phyloP scores from a whole-genome alignment of 2,329 filamentous ascomycete genomes.

The Gyromitra esculenta region DNA sequence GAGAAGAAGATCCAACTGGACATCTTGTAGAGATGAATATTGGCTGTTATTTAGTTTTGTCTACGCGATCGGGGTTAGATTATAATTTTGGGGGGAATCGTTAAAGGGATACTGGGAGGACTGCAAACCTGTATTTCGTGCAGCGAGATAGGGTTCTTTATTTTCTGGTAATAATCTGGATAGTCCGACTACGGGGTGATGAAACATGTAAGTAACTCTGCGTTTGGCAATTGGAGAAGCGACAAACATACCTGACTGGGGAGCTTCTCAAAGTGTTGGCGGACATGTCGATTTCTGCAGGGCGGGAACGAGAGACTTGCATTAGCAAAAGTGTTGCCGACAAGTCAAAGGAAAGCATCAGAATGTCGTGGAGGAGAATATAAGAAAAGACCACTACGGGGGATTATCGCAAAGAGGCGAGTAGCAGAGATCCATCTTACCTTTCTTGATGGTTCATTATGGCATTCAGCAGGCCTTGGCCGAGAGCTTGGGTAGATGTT shows the following conservation, averaged over 20 bases:
- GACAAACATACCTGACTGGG: conserved; percentile 51
- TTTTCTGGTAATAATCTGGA: conserved; percentile 56
- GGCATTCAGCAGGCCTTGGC: conserved; percentile 51
- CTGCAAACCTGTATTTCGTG: conserved; percentile 53
- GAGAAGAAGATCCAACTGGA: conserved; percentile 51
- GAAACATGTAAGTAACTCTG: conserved; percentile 31
- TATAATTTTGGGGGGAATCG: not conserved
- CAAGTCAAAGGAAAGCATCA: conserved; percentile 31
- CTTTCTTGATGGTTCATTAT: conserved; percentile 55
- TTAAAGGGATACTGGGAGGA: conserved; percentile 5
- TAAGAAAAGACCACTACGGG: conserved; percentile 7
- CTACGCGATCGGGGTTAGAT: conserved; percentile 42
- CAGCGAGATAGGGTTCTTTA: conserved; percentile 53
- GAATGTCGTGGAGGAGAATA: conserved; percentile 14
- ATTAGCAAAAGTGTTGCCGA: conserved; percentile 32
- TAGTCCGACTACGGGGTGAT: conserved; percentile 44
- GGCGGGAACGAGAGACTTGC: conserved; percentile 41
- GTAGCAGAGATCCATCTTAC: conserved; percentile 23
- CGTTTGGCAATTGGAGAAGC: conserved; percentile 24
- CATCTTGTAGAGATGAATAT: conserved; percentile 51
- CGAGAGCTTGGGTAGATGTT: conserved; percentile 39
- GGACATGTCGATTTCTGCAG: conserved; percentile 53
- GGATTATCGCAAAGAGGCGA: conserved; percentile 28
- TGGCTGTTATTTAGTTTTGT: conserved; percentile 49
- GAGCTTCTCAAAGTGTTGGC: conserved; percentile 54